Base-by-base conservation (phyloP, 805 yeast species). In the Schizosaccharomyces japonicus region DNA sequence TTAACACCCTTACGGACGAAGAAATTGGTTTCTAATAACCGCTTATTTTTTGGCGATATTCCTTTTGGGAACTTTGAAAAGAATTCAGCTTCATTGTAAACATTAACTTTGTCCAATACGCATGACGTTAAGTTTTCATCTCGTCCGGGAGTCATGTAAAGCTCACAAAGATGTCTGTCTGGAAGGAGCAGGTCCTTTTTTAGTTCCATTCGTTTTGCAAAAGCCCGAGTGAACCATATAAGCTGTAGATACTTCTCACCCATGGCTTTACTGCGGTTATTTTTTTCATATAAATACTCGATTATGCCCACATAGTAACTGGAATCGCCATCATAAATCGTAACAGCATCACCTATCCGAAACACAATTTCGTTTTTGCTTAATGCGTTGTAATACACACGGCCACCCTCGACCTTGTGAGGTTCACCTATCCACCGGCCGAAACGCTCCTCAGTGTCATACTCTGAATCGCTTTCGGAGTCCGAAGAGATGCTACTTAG, bases 81-180 rank as follows among this genome's bases (percentile, higher is more conserved):
- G 4, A 36, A 36, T 11, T 36, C 42, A 5, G 17, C 42, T 36
- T 36, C 23, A 36, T 25, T 19, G 13, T 36, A 36, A n/a, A 36
- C 23, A 36, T 36, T 36, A 21, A 25, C 17, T 19, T 36, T 25
- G 3, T 36, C 42, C 23, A 36, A 19, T 15, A 36, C 23, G 26
- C 42, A 15, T 10, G 42, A 36, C 25, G 42, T 36, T 27, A 21
- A 27, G 5, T 36, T 36, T 36, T 36, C 42, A 36, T 36, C 42
- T 23, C 42, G 42, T 7, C 42, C 42, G 26, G 27, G 23, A n/a
- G 42, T 19, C 11, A 36, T 15, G 42, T 36, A 36, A 5, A 36
- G 27, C 23, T 36, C 42, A 21, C 23, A 19, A 8, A 36, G 15
- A 36, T 36, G 42, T 3, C 42, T 25, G 27, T 36, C 42, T 36